A percentile compares a stretch with the other conserved stretches of the same genome.
These are phyloP conservation scores for Osmanthus fragrans DNA, from an alignment of 257 asterid species.

Conservation along the genomic window DNA sequence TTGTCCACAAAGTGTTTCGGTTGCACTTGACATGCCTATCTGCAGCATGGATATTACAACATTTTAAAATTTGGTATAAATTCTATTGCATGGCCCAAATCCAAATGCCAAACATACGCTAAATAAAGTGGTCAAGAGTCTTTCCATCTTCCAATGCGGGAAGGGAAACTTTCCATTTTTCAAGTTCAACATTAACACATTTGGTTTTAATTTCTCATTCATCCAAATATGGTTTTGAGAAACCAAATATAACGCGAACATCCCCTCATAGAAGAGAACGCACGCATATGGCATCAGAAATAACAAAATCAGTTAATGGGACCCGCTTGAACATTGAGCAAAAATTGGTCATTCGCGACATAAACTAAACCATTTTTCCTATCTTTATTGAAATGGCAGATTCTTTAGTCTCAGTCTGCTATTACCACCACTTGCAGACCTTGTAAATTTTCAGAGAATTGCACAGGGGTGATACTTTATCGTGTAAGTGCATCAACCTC, in stretches of 20 bases:
- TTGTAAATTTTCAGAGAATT: too few relatives aligned
- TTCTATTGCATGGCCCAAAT: too few relatives aligned
- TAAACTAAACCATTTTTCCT: not conserved
- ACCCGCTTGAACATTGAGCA: not conserved
- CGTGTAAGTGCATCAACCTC: too few relatives aligned
- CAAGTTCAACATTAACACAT: not conserved
- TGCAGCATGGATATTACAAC: slow-evolving; percentile 6
- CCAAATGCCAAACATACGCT: too few relatives aligned
- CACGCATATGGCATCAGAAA: too few relatives aligned
- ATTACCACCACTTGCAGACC: not conserved
- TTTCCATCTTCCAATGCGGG: not conserved
- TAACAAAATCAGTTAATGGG: not conserved
- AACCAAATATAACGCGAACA: not conserved
- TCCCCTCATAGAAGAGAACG: not conserved
- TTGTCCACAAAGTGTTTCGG: slow-evolving; percentile 66
- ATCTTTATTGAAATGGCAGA: not conserved
- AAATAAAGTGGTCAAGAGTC: too few relatives aligned
- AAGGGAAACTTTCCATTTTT: not conserved
- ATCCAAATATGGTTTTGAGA: not conserved
- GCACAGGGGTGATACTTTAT: too few relatives aligned
- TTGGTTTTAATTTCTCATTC: not conserved
- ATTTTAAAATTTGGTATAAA: too few relatives aligned
- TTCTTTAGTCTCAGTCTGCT: not conserved
- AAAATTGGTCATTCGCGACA: not conserved
- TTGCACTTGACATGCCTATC: slow-evolving; percentile 70